These are phyloP conservation scores for Auricularia sp. DNA, from an alignment of 768 basidiomycete genomes.

Conservation along the genomic window DNA sequence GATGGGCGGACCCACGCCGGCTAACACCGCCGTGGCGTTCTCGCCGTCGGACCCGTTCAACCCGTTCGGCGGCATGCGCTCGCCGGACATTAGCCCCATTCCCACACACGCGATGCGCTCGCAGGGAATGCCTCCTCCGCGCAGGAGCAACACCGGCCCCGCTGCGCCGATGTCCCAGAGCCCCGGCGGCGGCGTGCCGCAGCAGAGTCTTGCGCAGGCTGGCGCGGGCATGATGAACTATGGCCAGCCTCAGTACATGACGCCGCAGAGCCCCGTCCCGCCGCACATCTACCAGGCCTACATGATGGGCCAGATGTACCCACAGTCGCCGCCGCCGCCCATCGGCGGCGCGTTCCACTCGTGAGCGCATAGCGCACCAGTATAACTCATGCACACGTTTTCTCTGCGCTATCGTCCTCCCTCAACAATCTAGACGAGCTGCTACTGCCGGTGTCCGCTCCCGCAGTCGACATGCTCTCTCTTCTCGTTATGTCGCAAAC, in stretches of 20 bases:
- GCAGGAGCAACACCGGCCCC: slow-evolving; percentile 34
- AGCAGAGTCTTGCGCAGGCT: slow-evolving; percentile 43
- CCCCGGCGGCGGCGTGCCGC: slow-evolving; percentile 52
- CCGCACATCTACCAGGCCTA: slow-evolving; percentile 69
- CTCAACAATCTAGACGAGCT: background rate
- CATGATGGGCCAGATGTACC: slow-evolving; percentile 67
- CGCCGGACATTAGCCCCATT: slow-evolving; percentile 29
- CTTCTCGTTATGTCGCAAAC: background rate
- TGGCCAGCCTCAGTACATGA: slow-evolving; percentile 45
- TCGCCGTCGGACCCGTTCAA: slow-evolving; percentile 49
- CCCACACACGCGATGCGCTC: background rate
- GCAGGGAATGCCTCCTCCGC: slow-evolving; percentile 1
- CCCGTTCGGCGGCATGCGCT: slow-evolving; percentile 39
- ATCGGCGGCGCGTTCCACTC: slow-evolving; percentile 69
- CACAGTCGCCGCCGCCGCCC: slow-evolving; percentile 53
- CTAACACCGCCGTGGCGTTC: slow-evolving; percentile 38
- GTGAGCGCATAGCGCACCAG: slow-evolving; percentile 23
- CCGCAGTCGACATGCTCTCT: background rate
- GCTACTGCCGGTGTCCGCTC: background rate
- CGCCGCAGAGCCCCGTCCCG: slow-evolving; percentile 33
- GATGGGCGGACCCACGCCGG: slow-evolving; percentile 33
- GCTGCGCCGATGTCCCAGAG: slow-evolving; percentile 24
- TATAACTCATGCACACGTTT: background rate
- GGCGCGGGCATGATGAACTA: slow-evolving; percentile 46
- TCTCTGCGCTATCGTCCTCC: background rate